Base-by-base conservation (phyloP, 2,329 filamentous ascomycete species). In the Dissoconium aciculare region DNA sequence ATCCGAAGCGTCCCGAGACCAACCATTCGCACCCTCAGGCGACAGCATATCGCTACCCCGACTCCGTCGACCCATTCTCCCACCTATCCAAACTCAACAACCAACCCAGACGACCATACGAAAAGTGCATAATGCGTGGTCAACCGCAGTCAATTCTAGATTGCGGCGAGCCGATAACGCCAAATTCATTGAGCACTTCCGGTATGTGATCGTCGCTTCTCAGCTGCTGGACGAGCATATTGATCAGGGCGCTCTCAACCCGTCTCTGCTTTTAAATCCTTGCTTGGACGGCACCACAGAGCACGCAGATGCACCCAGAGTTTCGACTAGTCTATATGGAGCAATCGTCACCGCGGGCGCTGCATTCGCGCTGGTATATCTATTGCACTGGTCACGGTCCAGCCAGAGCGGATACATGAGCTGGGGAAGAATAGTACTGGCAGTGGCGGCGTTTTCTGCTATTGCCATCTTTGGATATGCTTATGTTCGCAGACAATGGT, bases 141-240 rank as follows among this genome's bases (percentile, higher is more conserved):
- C 64, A 43, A 59, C 66, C 45, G 77, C 70, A 6, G 67, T 85
- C 35, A 78, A 78, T 41, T 74, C 76, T 24, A 69, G 71, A 38
- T 67, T 92, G 39, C 76, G 80, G 33, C 68, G 76, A 41, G 73
- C 71, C 44, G 84, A 92, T 45, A 91, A 85, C 51, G 69, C 77
- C 43, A 76, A 75, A 42, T 93, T 94, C 48, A 67, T 93, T 36
- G 85, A 94, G 56, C 79, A 84, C 50, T 94, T 94, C 49, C 79
- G 85, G 40, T 94, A 94, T 57, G 78, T 81, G 13, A 81, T 94
- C 41, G 79, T 94, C 49, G 84, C 84, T 30, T 94, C 85, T 13
- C 84, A 93, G 52, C 67, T 94, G 10, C 64, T 94, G 24, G 83
- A 73, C 47, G 78, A 78, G 24, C 69, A 78, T 42, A 45, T 54